Percentiles rank a stretch among this genome's conserved stretches.
These are phyloP conservation scores for Scutellaria barbata DNA, from an alignment of 257 asterid genomes.

Conservation along the genomic window DNA sequence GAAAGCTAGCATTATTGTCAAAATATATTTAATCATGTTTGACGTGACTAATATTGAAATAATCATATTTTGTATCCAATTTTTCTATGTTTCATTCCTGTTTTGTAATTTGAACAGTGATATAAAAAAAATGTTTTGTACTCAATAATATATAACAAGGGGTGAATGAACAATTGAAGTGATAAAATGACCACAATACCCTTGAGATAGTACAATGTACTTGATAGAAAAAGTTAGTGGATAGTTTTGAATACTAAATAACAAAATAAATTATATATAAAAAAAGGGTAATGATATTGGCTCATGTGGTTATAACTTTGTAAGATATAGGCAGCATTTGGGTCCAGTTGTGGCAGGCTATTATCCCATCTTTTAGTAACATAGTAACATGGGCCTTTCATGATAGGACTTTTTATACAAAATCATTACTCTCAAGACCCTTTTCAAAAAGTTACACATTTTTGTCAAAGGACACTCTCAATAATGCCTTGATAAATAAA, in stretches of 20 bases:
- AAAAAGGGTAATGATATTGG: conserved; percentile 37
- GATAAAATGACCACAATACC: conserved; percentile 21
- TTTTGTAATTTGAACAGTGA: no score
- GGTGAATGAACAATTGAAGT: neutral
- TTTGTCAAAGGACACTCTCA: conserved; percentile 39
- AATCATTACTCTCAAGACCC: conserved; percentile 48
- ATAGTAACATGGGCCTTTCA: conserved; percentile 60
- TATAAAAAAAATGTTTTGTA: no score
- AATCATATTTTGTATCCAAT: no score
- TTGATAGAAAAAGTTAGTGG: neutral
- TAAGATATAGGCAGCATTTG: conserved; percentile 33
- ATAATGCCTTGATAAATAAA: conserved; percentile 45
- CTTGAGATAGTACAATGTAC: neutral
- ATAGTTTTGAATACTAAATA: neutral
- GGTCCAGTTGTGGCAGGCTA: conserved; percentile 51
- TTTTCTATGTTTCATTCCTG: no score
- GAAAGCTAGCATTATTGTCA: conserved; percentile 2
- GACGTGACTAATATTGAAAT: neutral
- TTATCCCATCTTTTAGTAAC: conserved; percentile 58
- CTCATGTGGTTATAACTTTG: conserved; percentile 33
- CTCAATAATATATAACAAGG: no score
- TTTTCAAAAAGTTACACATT: conserved; percentile 18
- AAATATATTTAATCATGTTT: neutral
- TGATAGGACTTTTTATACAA: conserved; percentile 30
- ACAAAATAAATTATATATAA: neutral